Conservation (phyloP, 1,284 basidiomycete genomes). For the Fomitopsis pinicola region DNA sequence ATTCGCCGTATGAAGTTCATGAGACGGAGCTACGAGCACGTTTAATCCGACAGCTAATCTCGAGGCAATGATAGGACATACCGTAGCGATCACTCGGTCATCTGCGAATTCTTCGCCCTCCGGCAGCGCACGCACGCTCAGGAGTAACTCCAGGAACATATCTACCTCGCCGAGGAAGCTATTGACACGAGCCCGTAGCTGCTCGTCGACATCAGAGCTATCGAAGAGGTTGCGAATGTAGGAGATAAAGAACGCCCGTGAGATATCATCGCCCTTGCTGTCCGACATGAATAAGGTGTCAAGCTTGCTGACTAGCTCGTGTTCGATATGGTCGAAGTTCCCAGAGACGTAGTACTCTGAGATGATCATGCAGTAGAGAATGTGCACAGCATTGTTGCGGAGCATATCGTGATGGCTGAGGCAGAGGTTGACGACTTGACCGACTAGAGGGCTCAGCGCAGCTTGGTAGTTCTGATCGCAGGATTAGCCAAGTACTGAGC, state of each 20-base stretch:
- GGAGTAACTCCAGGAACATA: conserved; percentile 89
- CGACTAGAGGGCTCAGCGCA: conserved; percentile 82
- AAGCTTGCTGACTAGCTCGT: conserved; percentile 91
- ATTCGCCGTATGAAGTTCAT: conserved; percentile 91
- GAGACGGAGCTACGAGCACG: conserved; percentile 59
- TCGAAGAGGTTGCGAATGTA: conserved; percentile 89
- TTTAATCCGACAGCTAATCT: neutral
- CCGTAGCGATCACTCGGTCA: conserved; percentile 90
- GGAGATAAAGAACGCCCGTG: conserved; percentile 90
- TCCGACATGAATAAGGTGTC: conserved; percentile 92
- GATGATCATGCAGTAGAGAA: conserved; percentile 95
- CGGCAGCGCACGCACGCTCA: conserved; percentile 90
- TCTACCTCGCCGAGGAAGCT: conserved; percentile 88
- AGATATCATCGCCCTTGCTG: conserved; percentile 86
- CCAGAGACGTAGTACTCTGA: conserved; percentile 83
- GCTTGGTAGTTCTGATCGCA: conserved; percentile 72
- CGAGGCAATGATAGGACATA: conserved; percentile 22
- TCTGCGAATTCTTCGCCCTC: conserved; percentile 92
- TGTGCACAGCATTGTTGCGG: conserved; percentile 86
- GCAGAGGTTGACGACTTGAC: conserved; percentile 89
- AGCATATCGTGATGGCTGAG: conserved; percentile 93
- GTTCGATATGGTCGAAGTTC: conserved; percentile 85
- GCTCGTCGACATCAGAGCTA: conserved; percentile 73
- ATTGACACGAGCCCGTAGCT: conserved; percentile 74
- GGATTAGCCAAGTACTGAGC: neutral